Conservation (phyloP, 768 basidiomycete genomes). For the Gelatoporia subvermispora region DNA sequence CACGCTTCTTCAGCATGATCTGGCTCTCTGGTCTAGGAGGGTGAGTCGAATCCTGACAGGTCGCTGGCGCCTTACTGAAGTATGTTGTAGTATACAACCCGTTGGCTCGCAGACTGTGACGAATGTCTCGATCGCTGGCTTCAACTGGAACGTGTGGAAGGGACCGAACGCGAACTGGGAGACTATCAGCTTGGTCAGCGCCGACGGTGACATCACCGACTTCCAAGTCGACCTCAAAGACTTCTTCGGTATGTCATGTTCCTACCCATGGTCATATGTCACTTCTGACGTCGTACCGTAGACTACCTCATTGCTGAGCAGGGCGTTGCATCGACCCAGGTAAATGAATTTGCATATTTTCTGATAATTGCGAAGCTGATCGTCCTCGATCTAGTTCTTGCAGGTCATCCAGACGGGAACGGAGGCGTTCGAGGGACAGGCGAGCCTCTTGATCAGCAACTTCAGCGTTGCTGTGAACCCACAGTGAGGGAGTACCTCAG, state of each 20-base stretch:
- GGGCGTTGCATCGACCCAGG: constrained; percentile 45
- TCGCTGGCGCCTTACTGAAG: not conserved
- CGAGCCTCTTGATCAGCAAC: constrained; percentile 36
- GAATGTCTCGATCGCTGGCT: constrained; percentile 38
- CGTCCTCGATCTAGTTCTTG: constrained; percentile 34
- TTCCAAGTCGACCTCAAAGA: constrained; percentile 49
- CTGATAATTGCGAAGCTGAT: not conserved
- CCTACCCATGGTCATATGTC: not conserved
- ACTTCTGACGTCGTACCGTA: constrained; percentile 13
- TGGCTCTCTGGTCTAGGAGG: constrained; percentile 55
- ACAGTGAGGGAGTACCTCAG: constrained; percentile 1
- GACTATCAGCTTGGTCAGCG: constrained; percentile 51
- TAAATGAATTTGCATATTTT: constrained; percentile 10
- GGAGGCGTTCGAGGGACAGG: constrained; percentile 49
- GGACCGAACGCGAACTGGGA: constrained; percentile 53
- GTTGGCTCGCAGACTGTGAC: constrained; percentile 45
- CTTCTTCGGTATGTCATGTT: constrained; percentile 43
- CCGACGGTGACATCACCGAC: constrained; percentile 40
- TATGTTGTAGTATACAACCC: constrained; percentile 45
- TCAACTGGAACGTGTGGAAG: constrained; percentile 53
- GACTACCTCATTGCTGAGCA: constrained; percentile 42
- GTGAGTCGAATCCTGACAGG: too few relatives aligned
- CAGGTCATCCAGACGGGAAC: constrained; percentile 54
- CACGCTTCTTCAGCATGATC: constrained; percentile 41
- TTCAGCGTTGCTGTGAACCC: constrained; percentile 36